phyloP scores from a whole-genome alignment of 306 rosid species.

The Pterocarpus macrocarpus region DNA sequence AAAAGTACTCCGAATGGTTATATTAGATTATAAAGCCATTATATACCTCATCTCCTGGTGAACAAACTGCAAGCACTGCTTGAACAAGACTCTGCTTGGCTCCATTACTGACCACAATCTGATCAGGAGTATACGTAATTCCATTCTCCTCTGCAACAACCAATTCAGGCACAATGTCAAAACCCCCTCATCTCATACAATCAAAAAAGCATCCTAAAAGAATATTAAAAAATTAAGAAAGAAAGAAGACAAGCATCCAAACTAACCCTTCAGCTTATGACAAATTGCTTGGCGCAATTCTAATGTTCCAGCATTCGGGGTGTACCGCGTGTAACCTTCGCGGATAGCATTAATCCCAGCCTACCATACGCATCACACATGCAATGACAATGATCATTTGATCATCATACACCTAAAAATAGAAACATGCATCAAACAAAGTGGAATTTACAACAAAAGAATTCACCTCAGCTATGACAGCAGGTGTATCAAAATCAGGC shows the following conservation, averaged over 20 bases:
- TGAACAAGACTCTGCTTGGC: conserved; percentile 85
- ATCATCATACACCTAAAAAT: background rate
- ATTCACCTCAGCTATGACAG: conserved; percentile 65
- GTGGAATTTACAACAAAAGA: background rate
- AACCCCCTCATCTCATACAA: conserved; percentile 9
- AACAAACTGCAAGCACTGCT: conserved; percentile 83
- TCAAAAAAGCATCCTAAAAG: background rate
- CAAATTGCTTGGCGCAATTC: conserved; percentile 89
- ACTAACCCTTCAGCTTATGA: conserved; percentile 76
- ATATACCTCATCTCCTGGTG: conserved; percentile 87
- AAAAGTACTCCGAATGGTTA: background rate
- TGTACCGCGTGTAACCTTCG: conserved; percentile 81
- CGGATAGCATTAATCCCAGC: conserved; percentile 89
- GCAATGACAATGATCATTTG: background rate
- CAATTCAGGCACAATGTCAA: background rate
- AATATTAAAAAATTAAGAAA: background rate
- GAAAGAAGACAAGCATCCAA: background rate
- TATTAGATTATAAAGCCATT: background rate
- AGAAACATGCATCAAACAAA: background rate
- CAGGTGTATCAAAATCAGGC: conserved; percentile 85
- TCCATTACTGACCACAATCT: conserved; percentile 86
- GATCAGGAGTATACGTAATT: conserved; percentile 73
- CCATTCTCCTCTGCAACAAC: conserved; percentile 81
- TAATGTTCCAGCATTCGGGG: conserved; percentile 77
- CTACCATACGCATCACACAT: conserved; percentile 48